Conservation (phyloP, 179 eudicot species). For the Actinidia chinensis region DNA sequence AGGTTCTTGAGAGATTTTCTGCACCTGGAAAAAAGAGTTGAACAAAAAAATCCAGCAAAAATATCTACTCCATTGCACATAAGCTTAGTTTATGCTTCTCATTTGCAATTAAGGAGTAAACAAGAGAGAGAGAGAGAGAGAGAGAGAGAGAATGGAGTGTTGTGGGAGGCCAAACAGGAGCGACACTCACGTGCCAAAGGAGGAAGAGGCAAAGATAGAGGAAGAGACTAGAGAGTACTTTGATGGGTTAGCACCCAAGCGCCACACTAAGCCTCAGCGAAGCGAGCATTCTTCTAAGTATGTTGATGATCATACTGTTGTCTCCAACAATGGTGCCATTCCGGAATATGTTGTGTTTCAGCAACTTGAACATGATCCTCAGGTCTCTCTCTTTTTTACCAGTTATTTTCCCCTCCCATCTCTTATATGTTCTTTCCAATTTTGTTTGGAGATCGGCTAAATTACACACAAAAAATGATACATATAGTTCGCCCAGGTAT, state of each 20-base stretch:
- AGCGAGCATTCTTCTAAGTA: constrained; percentile 66
- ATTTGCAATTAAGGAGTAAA: neutral
- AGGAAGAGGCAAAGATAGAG: constrained; percentile 60
- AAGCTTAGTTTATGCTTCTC: neutral
- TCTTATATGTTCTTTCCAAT: neutral
- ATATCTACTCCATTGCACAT: neutral
- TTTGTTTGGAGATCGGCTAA: too few relatives aligned
- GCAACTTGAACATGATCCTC: constrained; percentile 52
- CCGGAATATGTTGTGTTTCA: constrained; percentile 70
- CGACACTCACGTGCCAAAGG: constrained; percentile 58
- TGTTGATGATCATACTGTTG: constrained; percentile 31
- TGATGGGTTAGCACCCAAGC: constrained; percentile 71
- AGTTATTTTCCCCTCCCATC: too few relatives aligned
- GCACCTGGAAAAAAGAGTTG: neutral
- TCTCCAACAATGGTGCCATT: constrained; percentile 25
- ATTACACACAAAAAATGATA: too few relatives aligned
- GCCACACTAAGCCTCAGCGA: constrained; percentile 92
- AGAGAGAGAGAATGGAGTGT: constrained; percentile 33
- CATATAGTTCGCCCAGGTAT: too few relatives aligned
- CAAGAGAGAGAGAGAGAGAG: neutral
- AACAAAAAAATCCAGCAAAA: neutral
- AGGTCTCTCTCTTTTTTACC: constrained; percentile 27
- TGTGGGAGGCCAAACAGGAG: constrained; percentile 65
- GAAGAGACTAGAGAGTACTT: constrained; percentile 64
- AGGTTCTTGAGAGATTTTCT: constrained; percentile 22